Evolutionary conservation across 2,329 filamentous ascomycete species (phyloP).

Genomic region (Alternaria gansuensis): DNA sequence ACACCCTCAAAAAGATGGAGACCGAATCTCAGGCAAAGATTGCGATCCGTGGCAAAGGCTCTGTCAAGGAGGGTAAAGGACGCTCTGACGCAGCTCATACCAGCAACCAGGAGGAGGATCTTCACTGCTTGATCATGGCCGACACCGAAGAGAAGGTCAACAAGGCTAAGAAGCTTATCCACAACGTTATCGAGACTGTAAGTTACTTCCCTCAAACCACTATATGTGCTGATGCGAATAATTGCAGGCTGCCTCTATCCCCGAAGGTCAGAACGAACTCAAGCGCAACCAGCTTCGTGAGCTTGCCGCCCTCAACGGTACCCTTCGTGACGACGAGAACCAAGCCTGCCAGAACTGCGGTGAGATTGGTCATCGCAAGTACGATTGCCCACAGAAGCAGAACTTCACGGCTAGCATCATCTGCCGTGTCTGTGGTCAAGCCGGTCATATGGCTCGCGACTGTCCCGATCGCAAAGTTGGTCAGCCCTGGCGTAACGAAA

Average conservation of each 20-base stretch:
- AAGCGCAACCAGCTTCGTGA: constrained; percentile 99
- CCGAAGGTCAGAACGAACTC: constrained; percentile 97
- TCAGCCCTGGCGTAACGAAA: constrained; percentile 88
- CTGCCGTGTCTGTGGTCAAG: constrained; percentile 96
- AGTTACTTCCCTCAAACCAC: constrained; percentile 54
- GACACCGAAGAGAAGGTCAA: constrained; percentile 99
- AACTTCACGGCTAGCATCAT: constrained; percentile 99
- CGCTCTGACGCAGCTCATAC: constrained; percentile 98
- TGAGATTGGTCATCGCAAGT: constrained; percentile 98
- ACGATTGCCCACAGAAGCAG: constrained; percentile 95
- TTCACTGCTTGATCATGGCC: constrained; percentile 99
- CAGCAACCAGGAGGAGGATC: constrained; percentile 99
- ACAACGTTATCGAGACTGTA: constrained; percentile 98
- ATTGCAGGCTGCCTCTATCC: constrained; percentile 89
- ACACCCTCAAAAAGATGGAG: constrained; percentile 99
- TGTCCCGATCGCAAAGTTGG: constrained; percentile 94
- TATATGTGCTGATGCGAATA: constrained; percentile 41
- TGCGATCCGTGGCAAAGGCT: constrained; percentile 98
- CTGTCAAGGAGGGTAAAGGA: constrained; percentile 99
- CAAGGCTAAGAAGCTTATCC: constrained; percentile 97
- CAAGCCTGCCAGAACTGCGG: constrained; percentile 99
- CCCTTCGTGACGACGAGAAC: constrained; percentile 97
- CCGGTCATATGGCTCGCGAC: constrained; percentile 97
- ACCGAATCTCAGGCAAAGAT: constrained; percentile 97
- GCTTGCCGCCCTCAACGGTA: constrained; percentile 97